Percentiles rank a stretch among this genome's conserved stretches.
Conservation (phyloP, 208 protist species). For the Porcisia deanei region DNA sequence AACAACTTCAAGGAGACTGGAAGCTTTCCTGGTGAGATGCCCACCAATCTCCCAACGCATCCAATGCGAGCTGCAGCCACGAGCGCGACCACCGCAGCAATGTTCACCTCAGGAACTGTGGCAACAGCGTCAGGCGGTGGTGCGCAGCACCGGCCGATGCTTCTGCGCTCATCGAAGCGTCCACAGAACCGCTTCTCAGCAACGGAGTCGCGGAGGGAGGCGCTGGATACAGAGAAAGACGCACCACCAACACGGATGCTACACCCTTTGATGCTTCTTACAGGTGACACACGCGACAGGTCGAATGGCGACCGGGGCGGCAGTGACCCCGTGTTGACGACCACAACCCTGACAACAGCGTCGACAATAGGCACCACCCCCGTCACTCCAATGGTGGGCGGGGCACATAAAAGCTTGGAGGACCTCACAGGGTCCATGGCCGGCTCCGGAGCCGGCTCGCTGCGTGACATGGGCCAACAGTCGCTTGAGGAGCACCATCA, state of each 20-base stretch:
- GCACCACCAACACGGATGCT: constrained; percentile 11
- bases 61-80: background rate
- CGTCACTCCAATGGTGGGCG: too few species aligned
- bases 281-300: background rate
- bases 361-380: background rate
- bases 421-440: background rate
- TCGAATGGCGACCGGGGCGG: background rate
- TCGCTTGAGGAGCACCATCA: constrained; percentile 33
- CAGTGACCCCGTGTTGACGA: background rate
- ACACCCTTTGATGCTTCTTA: background rate
- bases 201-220: background rate
- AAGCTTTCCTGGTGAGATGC: constrained; percentile 10
- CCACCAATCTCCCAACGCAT: background rate
- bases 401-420: background rate
- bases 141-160: constrained; percentile 17
- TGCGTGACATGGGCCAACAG: constrained; percentile 29
- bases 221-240: background rate
- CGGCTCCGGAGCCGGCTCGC: constrained; percentile 12
- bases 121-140: background rate
- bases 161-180: background rate
- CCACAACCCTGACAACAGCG: background rate
- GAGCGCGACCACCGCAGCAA: background rate
- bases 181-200: background rate
- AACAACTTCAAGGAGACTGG: constrained; percentile 1
- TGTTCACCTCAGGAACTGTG: background rate